Conservation (phyloP, 306 rosid genomes). For the Trifolium subterraneum region DNA sequence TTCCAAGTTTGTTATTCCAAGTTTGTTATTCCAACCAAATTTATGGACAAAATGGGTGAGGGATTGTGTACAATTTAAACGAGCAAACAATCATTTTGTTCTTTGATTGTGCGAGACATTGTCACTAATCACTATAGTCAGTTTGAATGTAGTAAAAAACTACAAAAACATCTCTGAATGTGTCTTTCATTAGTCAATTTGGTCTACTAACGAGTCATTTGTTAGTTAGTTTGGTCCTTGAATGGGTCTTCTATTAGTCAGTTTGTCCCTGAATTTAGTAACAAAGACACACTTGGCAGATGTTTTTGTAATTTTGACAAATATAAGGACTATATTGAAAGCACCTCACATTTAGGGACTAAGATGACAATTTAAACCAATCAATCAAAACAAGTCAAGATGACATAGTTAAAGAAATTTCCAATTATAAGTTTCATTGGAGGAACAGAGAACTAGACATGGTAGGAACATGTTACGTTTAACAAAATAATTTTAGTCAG, state of each 20-base stretch:
- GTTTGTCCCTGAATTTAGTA: background rate
- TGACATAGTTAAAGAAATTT: conserved; percentile 9
- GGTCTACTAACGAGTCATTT: background rate
- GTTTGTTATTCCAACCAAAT: background rate
- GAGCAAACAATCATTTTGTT: too few relatives aligned
- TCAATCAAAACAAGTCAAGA: background rate
- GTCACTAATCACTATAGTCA: background rate
- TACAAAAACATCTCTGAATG: background rate
- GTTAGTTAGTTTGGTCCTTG: background rate
- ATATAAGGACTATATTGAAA: background rate
- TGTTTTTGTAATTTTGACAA: background rate
- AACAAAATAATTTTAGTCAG: background rate
- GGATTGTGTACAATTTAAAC: background rate
- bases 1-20: background rate
- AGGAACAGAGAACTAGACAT: background rate
- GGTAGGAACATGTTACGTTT: background rate
- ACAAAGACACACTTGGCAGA: background rate
- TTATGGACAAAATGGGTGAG: background rate
- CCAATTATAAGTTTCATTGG: background rate
- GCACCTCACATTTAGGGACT: background rate
- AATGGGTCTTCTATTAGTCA: background rate
- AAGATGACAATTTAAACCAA: background rate
- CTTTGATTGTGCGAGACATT: background rate
- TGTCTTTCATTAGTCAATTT: background rate
- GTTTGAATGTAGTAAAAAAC: background rate